Evolutionary conservation across 768 basidiomycete species (phyloP).

Genomic region (Pisolithus tinctorius): DNA sequence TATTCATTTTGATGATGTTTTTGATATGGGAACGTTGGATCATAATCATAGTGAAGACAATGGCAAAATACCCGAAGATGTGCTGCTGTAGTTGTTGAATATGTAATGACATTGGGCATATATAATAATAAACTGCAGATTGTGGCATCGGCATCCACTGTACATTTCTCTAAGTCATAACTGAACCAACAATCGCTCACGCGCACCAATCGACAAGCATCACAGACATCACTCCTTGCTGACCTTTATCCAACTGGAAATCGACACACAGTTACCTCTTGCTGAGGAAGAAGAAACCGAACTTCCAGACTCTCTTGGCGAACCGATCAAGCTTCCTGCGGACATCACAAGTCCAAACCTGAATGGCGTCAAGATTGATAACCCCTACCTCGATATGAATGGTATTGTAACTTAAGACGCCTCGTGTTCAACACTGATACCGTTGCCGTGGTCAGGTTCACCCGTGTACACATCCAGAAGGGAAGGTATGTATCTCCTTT

Average conservation of each 20-base stretch:
- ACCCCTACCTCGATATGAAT: constrained; percentile 98
- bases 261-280: constrained; percentile 52
- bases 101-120: no score
- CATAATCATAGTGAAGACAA: no score
- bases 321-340: constrained; percentile 63
- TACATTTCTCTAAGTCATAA: no score
- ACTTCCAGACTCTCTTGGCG: constrained; percentile 60
- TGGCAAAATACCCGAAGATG: no score
- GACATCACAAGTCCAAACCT: constrained; percentile 81
- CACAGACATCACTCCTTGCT: no score
- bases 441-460: constrained; percentile 56
- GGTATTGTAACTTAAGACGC: constrained; percentile 67
- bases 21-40: no score
- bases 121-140: no score
- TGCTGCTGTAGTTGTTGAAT: no score
- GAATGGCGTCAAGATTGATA: constrained; percentile 94
- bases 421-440: constrained; percentile 1
- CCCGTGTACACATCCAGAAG: constrained; percentile 98
- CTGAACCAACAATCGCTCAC: no score
- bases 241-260: not conserved
- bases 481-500: constrained; percentile 51
- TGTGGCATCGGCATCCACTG: no score
- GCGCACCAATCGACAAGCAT: no score
- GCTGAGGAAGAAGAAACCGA: constrained; percentile 78
- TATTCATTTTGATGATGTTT: no score